A percentile compares a stretch with the other conserved stretches of the same genome.
Conservation (phyloP, 2,329 filamentous ascomycete genomes). For the Parastagonospora nodorum region DNA sequence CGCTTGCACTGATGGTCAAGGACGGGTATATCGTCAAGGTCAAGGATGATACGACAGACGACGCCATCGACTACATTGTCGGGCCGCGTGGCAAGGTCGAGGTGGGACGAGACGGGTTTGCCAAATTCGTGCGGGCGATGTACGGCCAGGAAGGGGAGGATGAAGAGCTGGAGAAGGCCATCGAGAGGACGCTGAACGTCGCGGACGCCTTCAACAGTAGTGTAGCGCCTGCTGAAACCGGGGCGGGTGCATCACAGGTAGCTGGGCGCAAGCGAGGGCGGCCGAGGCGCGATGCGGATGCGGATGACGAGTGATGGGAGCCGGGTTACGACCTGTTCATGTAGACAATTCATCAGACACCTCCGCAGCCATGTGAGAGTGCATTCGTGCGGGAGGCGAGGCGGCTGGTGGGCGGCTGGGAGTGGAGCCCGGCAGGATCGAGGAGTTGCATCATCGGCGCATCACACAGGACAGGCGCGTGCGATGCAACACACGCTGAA, state of each 20-base stretch:
- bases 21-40: constrained; percentile 83
- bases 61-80: constrained; percentile 80
- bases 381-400: background rate
- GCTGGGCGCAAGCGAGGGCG: constrained; percentile 23
- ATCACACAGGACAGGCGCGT: background rate
- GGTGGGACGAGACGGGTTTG: constrained; percentile 76
- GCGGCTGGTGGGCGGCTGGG: background rate
- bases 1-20: constrained; percentile 74
- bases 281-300: constrained; percentile 12
- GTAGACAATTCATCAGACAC: background rate
- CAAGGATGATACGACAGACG: constrained; percentile 70
- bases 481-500: too few species aligned
- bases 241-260: constrained; percentile 9
- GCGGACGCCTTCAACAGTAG: constrained; percentile 20
- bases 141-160: constrained; percentile 38
- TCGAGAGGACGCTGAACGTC: constrained; percentile 41
- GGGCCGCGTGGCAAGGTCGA: constrained; percentile 87
- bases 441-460: background rate
- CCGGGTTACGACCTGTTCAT: background rate
- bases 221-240: constrained; percentile 6
- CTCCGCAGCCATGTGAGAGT: background rate
- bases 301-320: constrained; percentile 3
- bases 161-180: constrained; percentile 38
- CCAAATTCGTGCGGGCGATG: constrained; percentile 63
- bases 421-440: background rate